Base-by-base conservation (phyloP, 2,329 filamentous ascomycete species). In the Colletotrichum sp. region DNA sequence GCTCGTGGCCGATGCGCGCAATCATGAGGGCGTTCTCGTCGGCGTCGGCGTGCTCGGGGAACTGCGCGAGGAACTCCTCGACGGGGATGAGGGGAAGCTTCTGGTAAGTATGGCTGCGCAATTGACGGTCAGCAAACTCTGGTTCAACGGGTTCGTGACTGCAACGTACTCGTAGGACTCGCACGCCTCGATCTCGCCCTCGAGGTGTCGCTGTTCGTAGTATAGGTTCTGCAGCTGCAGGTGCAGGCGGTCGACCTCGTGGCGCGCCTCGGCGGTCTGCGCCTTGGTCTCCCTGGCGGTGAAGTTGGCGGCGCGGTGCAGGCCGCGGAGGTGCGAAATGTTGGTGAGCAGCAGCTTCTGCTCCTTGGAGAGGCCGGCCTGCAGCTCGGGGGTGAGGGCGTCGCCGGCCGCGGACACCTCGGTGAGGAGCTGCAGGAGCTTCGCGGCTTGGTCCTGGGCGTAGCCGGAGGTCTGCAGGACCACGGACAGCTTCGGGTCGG, bases 141-240 rank as follows among this genome's bases (percentile, higher is more conserved):
- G 26, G n/a, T 18, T 7, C 21, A 4, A 39, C 7, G 24, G 16
- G 6, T n/a, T 18, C 44, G 44, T 52, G 16, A n/a, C 4, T 5
- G 21, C 7, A 2, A 26, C 95, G 77, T 87, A 98, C 95, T 98
- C 95, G 81, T 98, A 98, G 68, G 93, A 94, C 83, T 98, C 95
- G 84, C 97, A 99, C 10, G 95, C 95, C 1, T 92, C 89, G 77
- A 99, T 99, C 86, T 99, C 97, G 65, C 95, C 95, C 78, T 95
- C 92, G 71, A 99, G 87, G 84, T 98, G 96, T 71, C 95, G 90
- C 86, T 99, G 96, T 85, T 99, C 96, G 82, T 99, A 99, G 84
- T 97, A 98, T 9, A 99, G 88, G 82, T 99, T 99, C 85, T 99
- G 96, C 71, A 99, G 89, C 82, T 98, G 95, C 49, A 99, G 89